These are phyloP conservation scores for Colletotrichum caudatum DNA, from an alignment of 2,329 filamentous ascomycete species.

Conservation along the genomic window DNA sequence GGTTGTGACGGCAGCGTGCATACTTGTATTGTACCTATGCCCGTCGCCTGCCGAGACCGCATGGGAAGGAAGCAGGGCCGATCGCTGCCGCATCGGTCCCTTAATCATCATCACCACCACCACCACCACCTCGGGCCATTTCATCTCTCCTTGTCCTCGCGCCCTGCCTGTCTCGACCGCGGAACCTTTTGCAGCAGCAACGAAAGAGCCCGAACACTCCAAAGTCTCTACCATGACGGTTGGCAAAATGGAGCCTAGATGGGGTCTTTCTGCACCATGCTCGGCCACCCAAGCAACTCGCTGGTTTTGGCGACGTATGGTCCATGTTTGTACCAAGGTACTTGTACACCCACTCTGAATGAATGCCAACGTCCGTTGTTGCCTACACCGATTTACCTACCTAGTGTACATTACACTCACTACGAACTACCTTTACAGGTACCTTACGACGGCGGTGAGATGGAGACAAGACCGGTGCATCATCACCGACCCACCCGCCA, in stretches of 20 bases:
- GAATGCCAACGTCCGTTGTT: neutral
- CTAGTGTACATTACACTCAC: no score
- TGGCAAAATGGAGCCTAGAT: slow-evolving; percentile 24
- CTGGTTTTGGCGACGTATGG: slow-evolving; percentile 12
- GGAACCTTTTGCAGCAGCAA: slow-evolving; percentile 31
- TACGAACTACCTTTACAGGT: neutral
- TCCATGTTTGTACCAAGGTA: neutral
- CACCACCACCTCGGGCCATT: neutral
- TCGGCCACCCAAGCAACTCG: slow-evolving; percentile 16
- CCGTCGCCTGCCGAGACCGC: slow-evolving; percentile 28
- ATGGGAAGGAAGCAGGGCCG: slow-evolving; percentile 24
- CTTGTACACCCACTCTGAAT: neutral
- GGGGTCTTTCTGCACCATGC: slow-evolving; percentile 14
- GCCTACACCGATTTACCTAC: no score
- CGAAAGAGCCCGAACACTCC: slow-evolving; percentile 22
- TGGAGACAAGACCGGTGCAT: neutral
- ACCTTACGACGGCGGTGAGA: neutral
- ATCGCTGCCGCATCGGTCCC: slow-evolving; percentile 37
- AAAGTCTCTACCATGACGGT: slow-evolving; percentile 36
- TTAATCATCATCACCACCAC: slow-evolving; percentile 15
- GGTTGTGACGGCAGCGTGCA: slow-evolving; percentile 37
- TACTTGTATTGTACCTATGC: slow-evolving; percentile 1
- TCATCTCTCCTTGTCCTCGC: slow-evolving; percentile 13
- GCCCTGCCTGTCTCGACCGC: slow-evolving; percentile 9
- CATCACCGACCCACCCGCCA: neutral